Evolutionary conservation across 2,329 filamentous ascomycete genomes (phyloP).

Genomic region (Verticillium longisporum): DNA sequence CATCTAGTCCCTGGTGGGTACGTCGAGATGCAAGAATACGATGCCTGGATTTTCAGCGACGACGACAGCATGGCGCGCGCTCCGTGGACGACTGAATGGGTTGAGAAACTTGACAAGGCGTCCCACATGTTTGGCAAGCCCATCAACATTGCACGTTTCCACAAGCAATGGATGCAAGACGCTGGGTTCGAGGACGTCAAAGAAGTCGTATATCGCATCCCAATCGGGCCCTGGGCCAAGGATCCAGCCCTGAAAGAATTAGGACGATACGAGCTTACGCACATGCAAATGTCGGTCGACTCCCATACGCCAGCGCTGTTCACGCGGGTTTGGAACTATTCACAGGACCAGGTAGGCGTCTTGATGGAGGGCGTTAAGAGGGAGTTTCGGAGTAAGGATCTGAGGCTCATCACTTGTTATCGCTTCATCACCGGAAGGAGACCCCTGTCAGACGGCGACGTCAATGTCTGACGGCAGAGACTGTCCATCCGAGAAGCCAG

Average conservation of each 20-base stretch:
- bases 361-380: slow-evolving; percentile 34
- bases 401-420: slow-evolving; percentile 25
- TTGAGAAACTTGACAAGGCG: slow-evolving; percentile 9
- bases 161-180: slow-evolving; percentile 24
- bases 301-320: slow-evolving; percentile 33
- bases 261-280: slow-evolving; percentile 25
- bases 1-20: slow-evolving; percentile 27
- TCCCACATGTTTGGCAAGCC: slow-evolving; percentile 14
- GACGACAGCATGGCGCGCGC: slow-evolving; percentile 13
- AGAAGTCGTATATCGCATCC: slow-evolving; percentile 23
- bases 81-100: slow-evolving; percentile 9
- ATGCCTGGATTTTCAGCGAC: slow-evolving; percentile 13
- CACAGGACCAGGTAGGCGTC: slow-evolving; percentile 30
- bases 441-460: slow-evolving; percentile 2
- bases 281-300: slow-evolving; percentile 36
- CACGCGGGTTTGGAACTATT: slow-evolving; percentile 27
- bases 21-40: slow-evolving; percentile 18
- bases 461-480: not conserved
- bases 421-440: slow-evolving; percentile 24
- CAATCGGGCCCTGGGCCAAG: slow-evolving; percentile 30
- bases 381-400: slow-evolving; percentile 26
- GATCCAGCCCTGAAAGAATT: slow-evolving; percentile 27
- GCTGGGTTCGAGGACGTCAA: slow-evolving; percentile 29
- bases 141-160: slow-evolving; percentile 24
- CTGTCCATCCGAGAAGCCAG: not conserved